Evolutionary conservation across 139 green algal species (phyloP).

Genomic region (Chlorella sorokiniana): DNA sequence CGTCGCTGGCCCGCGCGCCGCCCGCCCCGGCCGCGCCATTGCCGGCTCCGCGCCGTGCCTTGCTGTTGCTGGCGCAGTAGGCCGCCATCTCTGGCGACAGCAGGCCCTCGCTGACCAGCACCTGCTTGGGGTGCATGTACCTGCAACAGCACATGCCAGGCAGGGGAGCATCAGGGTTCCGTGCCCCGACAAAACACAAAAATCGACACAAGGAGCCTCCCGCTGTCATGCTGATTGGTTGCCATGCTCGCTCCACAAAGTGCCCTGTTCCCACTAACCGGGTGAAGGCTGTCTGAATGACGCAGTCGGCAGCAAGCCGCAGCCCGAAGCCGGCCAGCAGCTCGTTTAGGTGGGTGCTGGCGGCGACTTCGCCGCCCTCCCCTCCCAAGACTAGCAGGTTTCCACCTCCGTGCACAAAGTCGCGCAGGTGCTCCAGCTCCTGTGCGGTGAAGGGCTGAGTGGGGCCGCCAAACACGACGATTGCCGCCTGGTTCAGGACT

Average conservation of each 20-base stretch:
- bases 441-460: conserved; percentile 63
- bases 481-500: conserved; percentile 43
- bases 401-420: conserved; percentile 68
- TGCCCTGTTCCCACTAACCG: conserved; percentile 1
- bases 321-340: conserved; percentile 82
- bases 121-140: conserved; percentile 88
- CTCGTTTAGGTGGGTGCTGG: conserved; percentile 83
- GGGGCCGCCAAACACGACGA: conserved; percentile 78
- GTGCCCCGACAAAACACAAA: neutral
- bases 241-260: no score
- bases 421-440: conserved; percentile 69
- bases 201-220: neutral
- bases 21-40: neutral
- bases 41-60: neutral
- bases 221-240: no score
- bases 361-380: conserved; percentile 67
- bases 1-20: neutral
- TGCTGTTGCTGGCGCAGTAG: conserved; percentile 12
- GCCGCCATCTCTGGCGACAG: conserved; percentile 76
- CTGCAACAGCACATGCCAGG: conserved; percentile 45
- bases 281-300: conserved; percentile 52
- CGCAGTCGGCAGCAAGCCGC: conserved; percentile 70
- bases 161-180: no score
- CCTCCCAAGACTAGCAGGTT: conserved; percentile 62
- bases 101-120: conserved; percentile 80